Evolutionary conservation across 2,329 filamentous ascomycete species (phyloP).

Genomic region (Neonectria coccinea): DNA sequence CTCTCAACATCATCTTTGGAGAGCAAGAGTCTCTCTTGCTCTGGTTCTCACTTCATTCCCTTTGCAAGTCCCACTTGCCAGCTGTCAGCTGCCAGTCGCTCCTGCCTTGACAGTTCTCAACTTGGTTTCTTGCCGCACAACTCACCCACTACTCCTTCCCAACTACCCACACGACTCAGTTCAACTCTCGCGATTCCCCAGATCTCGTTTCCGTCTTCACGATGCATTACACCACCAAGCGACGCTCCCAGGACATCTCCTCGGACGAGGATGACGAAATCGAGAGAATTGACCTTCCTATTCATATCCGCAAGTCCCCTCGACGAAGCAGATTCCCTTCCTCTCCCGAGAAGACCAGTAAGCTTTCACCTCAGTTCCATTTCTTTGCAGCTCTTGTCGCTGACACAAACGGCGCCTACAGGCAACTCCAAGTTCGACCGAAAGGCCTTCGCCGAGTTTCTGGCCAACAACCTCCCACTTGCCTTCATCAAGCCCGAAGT

Average conservation of each 20-base stretch:
- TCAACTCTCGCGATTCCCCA: background rate
- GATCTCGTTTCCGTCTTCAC: background rate
- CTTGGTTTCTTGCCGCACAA: background rate
- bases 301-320: background rate
- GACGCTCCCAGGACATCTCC: conserved; percentile 1
- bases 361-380: background rate
- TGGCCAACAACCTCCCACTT: conserved; percentile 33
- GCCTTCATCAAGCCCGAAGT: conserved; percentile 40
- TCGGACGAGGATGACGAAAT: background rate
- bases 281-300: background rate
- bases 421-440: background rate
- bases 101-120: background rate
- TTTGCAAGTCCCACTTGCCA: background rate
- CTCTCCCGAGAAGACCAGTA: background rate
- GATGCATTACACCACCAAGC: background rate
- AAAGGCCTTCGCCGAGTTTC: conserved; percentile 25
- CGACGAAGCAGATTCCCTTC: background rate
- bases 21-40: background rate
- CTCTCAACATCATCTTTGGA: background rate
- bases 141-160: background rate
- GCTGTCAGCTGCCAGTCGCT: background rate
- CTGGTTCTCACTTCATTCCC: background rate
- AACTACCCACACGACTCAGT: background rate
- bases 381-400: background rate
- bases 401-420: background rate